These are phyloP conservation scores for Russula sp. DNA, from an alignment of 768 basidiomycete genomes.

Conservation along the genomic window DNA sequence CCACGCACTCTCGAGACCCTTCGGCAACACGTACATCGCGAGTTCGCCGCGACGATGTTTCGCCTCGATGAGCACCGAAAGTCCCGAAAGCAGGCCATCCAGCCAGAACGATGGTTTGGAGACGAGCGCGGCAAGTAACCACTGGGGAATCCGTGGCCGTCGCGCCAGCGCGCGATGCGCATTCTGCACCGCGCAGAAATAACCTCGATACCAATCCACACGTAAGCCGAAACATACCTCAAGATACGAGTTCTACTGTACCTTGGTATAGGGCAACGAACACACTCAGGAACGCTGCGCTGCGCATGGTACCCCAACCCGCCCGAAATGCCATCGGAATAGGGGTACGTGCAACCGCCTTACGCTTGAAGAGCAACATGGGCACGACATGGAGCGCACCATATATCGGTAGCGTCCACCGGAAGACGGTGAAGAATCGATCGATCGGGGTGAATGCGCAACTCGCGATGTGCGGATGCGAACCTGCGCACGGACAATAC, in stretches of 20 bases:
- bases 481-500: constrained; percentile 59
- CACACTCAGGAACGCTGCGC: constrained; percentile 79
- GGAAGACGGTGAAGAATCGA: constrained; percentile 75
- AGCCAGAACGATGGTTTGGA: constrained; percentile 71
- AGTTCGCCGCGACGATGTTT: constrained; percentile 83
- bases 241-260: background rate
- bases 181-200: constrained; percentile 57
- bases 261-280: constrained; percentile 83
- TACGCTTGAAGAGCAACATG: constrained; percentile 73
- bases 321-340: constrained; percentile 58
- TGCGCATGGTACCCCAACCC: constrained; percentile 66
- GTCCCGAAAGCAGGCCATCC: constrained; percentile 64
- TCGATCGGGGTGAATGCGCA: constrained; percentile 54
- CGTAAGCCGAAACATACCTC: background rate
- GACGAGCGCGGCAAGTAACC: constrained; percentile 49
- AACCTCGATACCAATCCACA: constrained; percentile 12
- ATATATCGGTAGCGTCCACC: constrained; percentile 81
- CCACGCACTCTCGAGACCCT: constrained; percentile 90
- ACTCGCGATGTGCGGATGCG: constrained; percentile 67
- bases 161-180: constrained; percentile 41
- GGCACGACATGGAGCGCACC: constrained; percentile 89
- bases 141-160: constrained; percentile 34
- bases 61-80: constrained; percentile 84
- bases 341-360: constrained; percentile 59
- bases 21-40: constrained; percentile 88